Evolutionary conservation across 495 filamentous ascomycete genomes (phyloP).

Genomic region (Aspergillus sparsus): DNA sequence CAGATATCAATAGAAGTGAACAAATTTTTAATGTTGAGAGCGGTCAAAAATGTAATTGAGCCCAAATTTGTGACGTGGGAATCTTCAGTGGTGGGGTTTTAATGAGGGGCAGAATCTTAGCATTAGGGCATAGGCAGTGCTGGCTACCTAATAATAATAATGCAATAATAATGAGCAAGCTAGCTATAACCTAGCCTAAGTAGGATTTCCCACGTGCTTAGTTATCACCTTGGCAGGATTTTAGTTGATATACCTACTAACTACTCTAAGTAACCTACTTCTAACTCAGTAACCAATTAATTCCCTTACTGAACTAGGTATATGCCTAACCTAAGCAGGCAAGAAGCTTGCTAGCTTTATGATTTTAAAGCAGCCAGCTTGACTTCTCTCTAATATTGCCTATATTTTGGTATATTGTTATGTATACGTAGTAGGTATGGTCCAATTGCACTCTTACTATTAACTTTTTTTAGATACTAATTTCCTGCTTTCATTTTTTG

Average conservation of each 20-base stretch:
- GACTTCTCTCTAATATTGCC: neutral
- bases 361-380: neutral
- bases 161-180: neutral
- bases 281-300: too few species aligned
- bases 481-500: too few species aligned
- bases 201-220: neutral
- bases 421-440: too few species aligned
- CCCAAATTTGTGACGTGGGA: conserved; percentile 4
- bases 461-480: too few species aligned
- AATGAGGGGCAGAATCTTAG: conserved; percentile 16
- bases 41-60: neutral
- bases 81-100: conserved; percentile 8
- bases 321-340: neutral
- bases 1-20: neutral
- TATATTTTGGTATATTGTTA: neutral
- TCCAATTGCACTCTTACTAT: too few species aligned
- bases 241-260: too few species aligned
- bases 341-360: neutral
- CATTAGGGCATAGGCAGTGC: conserved; percentile 7
- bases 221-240: neutral
- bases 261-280: too few species aligned
- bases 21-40: neutral
- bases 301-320: too few species aligned
- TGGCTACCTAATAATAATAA: too few species aligned
- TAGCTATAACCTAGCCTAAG: neutral